Conservation (phyloP, 2,329 filamentous ascomycete genomes). For the Apiospora malaysiana region DNA sequence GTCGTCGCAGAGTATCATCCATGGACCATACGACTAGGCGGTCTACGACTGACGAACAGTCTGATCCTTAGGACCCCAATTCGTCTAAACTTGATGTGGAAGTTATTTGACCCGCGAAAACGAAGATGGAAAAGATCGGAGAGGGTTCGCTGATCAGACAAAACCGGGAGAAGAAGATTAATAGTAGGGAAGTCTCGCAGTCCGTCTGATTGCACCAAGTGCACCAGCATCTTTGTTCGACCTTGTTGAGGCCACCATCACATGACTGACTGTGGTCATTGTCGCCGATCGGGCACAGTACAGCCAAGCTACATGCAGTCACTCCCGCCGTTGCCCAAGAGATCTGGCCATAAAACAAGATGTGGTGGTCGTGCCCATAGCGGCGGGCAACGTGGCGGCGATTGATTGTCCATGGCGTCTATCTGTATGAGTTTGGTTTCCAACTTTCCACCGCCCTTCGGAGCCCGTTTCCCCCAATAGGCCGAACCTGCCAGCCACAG, state of each 20-base stretch:
- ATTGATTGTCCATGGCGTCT: neutral
- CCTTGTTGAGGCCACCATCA: neutral
- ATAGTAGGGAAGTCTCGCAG: too few species aligned
- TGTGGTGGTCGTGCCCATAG: too few species aligned
- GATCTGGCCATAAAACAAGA: neutral
- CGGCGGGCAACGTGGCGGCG: conserved; percentile 2
- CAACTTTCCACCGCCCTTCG: neutral
- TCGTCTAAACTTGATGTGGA: neutral
- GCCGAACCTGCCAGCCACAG: neutral
- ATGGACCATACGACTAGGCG: too few species aligned
- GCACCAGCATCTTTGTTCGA: too few species aligned
- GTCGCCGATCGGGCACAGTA: neutral
- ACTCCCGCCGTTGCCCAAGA: neutral
- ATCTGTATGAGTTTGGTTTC: neutral
- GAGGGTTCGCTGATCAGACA: too few species aligned
- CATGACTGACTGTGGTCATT: neutral
- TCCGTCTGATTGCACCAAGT: too few species aligned
- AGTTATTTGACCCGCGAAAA: too few species aligned
- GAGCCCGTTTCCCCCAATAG: neutral
- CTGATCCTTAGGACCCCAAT: neutral
- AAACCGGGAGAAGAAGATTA: too few species aligned
- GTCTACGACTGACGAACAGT: neutral
- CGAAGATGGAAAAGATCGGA: too few species aligned
- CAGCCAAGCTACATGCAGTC: neutral
- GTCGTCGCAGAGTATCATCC: neutral